These are phyloP conservation scores for Buddleja alternifolia DNA, from an alignment of 257 asterid species.

Conservation along the genomic window DNA sequence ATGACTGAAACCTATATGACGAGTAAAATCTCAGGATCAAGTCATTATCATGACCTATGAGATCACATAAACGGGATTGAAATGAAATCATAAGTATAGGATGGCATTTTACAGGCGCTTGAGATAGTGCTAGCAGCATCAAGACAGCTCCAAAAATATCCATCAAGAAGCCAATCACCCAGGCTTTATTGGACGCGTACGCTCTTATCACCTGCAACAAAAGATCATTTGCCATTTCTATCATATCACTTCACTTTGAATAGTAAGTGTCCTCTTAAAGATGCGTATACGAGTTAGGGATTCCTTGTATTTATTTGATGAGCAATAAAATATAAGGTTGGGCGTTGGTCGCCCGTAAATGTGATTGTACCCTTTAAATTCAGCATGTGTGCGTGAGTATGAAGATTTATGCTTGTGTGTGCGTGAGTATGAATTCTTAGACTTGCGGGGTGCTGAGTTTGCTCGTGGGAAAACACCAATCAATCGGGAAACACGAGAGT, in stretches of 20 bases:
- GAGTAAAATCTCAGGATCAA: constrained; percentile 9
- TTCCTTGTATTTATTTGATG: too few species aligned
- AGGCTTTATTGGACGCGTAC: constrained; percentile 82
- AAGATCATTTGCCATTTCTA: neutral
- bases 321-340: too few species aligned
- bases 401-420: too few species aligned
- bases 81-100: constrained; percentile 3
- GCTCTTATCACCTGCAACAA: constrained; percentile 81
- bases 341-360: too few species aligned
- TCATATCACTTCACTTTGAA: neutral
- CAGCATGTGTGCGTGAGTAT: too few species aligned
- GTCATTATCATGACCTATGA: constrained; percentile 1
- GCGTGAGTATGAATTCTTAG: too few species aligned
- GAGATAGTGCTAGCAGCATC: constrained; percentile 93
- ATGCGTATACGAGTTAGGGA: neutral
- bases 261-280: neutral
- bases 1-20: constrained; percentile 79
- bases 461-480: too few species aligned
- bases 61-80: neutral
- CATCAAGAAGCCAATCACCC: constrained; percentile 89
- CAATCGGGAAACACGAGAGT: too few species aligned
- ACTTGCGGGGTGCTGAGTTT: too few species aligned
- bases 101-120: constrained; percentile 76
- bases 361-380: too few species aligned
- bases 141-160: constrained; percentile 92